These are phyloP conservation scores for Aurinia saxatilis DNA, from an alignment of 345 rosid species.

Conservation along the genomic window DNA sequence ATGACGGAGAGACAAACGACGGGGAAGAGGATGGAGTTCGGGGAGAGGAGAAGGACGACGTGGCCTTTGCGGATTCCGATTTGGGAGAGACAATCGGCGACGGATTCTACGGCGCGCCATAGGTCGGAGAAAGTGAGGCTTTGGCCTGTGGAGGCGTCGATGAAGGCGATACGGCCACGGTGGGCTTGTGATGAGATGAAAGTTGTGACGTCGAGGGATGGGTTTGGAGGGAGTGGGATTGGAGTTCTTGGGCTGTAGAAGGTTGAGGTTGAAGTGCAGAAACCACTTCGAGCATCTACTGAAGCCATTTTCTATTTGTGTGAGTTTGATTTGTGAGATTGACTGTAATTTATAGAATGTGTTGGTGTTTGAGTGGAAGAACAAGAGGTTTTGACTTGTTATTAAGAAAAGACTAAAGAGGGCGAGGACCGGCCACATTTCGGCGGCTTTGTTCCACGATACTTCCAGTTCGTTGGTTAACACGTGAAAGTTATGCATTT, in stretches of 20 bases:
- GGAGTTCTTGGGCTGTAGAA: constrained; percentile 72
- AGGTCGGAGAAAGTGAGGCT: constrained; percentile 59
- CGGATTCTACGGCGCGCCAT: constrained; percentile 71
- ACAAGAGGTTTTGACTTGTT: background rate
- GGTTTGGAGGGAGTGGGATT: constrained; percentile 48
- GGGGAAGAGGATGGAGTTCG: constrained; percentile 83
- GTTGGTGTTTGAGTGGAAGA: background rate
- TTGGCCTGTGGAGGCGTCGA: constrained; percentile 71
- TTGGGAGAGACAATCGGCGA: constrained; percentile 44
- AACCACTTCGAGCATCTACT: constrained; percentile 42
- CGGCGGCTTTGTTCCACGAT: background rate
- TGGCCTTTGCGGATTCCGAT: constrained; percentile 81
- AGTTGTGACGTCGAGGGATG: constrained; percentile 56
- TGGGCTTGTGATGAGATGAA: constrained; percentile 79
- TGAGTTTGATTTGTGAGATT: background rate
- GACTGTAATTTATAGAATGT: background rate
- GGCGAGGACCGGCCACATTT: background rate
- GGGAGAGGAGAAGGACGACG: constrained; percentile 79
- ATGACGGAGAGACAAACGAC: constrained; percentile 86
- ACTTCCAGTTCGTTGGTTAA: background rate
- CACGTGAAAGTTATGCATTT: constrained; percentile 12
- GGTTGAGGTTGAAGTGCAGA: constrained; percentile 46
- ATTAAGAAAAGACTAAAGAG: background rate
- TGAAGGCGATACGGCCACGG: constrained; percentile 66
- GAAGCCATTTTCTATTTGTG: constrained; percentile 18